phyloP scores from a whole-genome alignment of 2,329 filamentous ascomycete genomes.

The Orbilia quercus region DNA sequence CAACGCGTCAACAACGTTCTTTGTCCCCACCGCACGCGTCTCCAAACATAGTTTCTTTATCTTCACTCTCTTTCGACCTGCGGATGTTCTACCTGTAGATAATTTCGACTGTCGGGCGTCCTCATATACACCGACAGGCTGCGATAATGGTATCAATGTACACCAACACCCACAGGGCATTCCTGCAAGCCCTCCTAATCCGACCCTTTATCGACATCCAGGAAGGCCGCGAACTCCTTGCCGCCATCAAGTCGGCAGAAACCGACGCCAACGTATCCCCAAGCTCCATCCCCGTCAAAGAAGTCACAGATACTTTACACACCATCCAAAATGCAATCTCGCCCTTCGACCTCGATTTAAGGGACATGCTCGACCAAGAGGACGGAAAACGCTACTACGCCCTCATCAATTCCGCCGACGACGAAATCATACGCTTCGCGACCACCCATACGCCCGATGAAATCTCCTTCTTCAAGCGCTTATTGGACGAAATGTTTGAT shows the following conservation, averaged over 20 bases:
- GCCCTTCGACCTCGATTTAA: constrained; percentile 87
- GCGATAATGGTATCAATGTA: constrained; percentile 62
- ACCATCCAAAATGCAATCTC: constrained; percentile 78
- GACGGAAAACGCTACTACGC: constrained; percentile 74
- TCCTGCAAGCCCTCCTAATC: constrained; percentile 87
- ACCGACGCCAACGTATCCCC: constrained; percentile 66
- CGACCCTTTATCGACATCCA: constrained; percentile 80
- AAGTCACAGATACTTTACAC: constrained; percentile 76
- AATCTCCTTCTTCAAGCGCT: constrained; percentile 85
- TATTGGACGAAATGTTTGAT: constrained; percentile 93
- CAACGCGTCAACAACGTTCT: constrained; percentile 20
- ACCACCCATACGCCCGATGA: constrained; percentile 84
- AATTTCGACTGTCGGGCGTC: background rate
- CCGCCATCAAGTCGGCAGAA: constrained; percentile 74
- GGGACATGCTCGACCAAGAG: constrained; percentile 77
- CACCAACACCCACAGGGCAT: constrained; percentile 80
- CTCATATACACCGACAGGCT: background rate
- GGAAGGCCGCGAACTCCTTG: constrained; percentile 78
- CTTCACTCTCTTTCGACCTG: too few relatives aligned
- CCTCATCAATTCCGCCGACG: constrained; percentile 87
- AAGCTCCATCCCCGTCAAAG: constrained; percentile 72
- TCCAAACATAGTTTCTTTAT: background rate
- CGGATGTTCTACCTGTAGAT: background rate
- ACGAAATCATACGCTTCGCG: constrained; percentile 85
- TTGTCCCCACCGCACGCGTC: background rate